Evolutionary conservation across 2,329 filamentous ascomycete genomes (phyloP).

Genomic region (Clonostachys sp.): DNA sequence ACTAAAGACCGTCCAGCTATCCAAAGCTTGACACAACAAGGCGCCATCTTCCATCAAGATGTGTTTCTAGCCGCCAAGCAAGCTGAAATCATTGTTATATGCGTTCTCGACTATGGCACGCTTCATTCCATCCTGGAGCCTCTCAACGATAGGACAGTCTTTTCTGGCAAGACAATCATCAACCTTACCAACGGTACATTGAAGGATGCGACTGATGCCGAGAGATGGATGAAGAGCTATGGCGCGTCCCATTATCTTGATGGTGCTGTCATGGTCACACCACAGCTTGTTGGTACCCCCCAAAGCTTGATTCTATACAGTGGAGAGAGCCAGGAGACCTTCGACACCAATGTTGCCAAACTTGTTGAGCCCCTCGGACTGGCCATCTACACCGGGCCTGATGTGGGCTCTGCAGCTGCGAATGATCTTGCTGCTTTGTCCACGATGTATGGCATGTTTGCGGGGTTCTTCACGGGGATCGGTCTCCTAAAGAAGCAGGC

Average conservation of each 20-base stretch:
- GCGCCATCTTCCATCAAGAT: conserved; percentile 4
- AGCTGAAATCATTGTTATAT: conserved; percentile 12
- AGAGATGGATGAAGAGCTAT: conserved; percentile 5
- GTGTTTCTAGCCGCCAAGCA: conserved; percentile 4
- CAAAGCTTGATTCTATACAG: conserved; percentile 12
- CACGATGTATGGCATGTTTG: conserved; percentile 18
- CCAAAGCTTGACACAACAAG: conserved; percentile 4
- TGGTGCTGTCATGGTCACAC: conserved; percentile 20
- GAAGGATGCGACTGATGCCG: conserved; percentile 9
- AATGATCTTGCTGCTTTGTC: conserved; percentile 15
- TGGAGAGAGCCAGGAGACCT: conserved; percentile 9
- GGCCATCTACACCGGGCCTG: conserved; percentile 7
- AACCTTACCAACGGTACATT: conserved; percentile 20
- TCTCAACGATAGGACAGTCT: not conserved
- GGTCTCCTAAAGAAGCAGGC: conserved; percentile 10
- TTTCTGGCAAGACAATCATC: conserved; percentile 15
- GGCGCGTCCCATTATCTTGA: conserved; percentile 13
- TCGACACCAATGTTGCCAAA: conserved; percentile 1
- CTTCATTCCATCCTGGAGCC: conserved; percentile 5
- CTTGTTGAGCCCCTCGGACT: conserved; percentile 10
- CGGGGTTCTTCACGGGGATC: conserved; percentile 13
- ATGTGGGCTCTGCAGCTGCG: conserved; percentile 12
- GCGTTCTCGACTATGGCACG: conserved; percentile 14
- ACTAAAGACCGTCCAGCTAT: conserved; percentile 9
- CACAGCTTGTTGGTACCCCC: conserved; percentile 14